Conservation (phyloP, 306 rosid species). For the Comarum palustre region DNA sequence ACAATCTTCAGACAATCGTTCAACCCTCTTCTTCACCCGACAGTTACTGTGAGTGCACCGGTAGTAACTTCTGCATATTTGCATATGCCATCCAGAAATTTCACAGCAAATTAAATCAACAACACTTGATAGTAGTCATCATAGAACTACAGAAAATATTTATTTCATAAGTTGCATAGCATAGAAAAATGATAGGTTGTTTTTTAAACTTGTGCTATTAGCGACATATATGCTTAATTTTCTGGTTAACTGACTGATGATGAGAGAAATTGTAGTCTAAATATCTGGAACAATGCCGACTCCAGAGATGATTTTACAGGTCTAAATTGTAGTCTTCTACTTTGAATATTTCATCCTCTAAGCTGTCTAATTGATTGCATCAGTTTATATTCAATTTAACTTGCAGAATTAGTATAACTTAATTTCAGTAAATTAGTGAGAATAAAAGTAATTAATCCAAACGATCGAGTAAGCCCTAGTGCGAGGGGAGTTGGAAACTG, state of each 20-base stretch:
- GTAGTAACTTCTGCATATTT: conserved; percentile 67
- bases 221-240: neutral
- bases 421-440: too few species aligned
- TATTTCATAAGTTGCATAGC: neutral
- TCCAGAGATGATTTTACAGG: neutral
- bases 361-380: too few species aligned
- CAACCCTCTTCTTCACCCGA: conserved; percentile 94
- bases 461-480: too few species aligned
- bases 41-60: conserved; percentile 93
- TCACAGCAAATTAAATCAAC: neutral
- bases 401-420: too few species aligned
- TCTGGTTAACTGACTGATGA: neutral
- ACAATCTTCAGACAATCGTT: conserved; percentile 91
- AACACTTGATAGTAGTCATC: neutral
- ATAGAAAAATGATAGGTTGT: neutral
- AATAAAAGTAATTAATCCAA: too few species aligned
- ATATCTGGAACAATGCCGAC: neutral
- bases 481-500: too few species aligned
- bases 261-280: too few species aligned
- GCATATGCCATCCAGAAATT: neutral
- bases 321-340: neutral
- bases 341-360: too few species aligned
- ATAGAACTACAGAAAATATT: neutral
- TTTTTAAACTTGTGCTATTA: neutral
- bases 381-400: too few species aligned